Evolutionary conservation across 495 filamentous ascomycete species (phyloP).

Genomic region (Ramalina intermedia): DNA sequence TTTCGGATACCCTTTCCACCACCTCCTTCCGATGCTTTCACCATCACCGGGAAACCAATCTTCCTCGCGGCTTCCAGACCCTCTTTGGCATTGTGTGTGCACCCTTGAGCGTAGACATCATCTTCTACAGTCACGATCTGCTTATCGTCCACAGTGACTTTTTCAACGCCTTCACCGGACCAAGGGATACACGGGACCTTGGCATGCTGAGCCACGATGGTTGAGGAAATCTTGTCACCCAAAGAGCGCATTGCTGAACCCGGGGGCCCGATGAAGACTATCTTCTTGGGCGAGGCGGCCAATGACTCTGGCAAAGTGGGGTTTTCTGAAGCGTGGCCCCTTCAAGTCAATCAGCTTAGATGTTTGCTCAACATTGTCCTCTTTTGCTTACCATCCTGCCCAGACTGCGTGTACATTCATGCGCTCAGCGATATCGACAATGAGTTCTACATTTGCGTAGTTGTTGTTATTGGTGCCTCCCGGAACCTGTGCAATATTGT

Average conservation of each 20-base stretch:
- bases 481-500: constrained; percentile 40
- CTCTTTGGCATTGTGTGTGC: constrained; percentile 75
- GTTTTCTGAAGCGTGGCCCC: constrained; percentile 98
- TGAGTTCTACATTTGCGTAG: constrained; percentile 98
- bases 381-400: constrained; percentile 74
- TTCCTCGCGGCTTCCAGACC: constrained; percentile 72
- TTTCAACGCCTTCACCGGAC: constrained; percentile 83
- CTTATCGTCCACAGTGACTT: constrained; percentile 61
- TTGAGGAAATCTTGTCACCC: constrained; percentile 98
- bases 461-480: constrained; percentile 99
- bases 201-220: constrained; percentile 96
- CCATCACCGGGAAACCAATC: constrained; percentile 98
- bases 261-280: constrained; percentile 95
- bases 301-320: constrained; percentile 91
- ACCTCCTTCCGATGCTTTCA: constrained; percentile 99
- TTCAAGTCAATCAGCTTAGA: constrained; percentile 19
- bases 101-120: constrained; percentile 77
- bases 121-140: constrained; percentile 88
- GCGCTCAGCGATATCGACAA: constrained; percentile 97
- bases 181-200: constrained; percentile 96
- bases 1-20: constrained; percentile 99
- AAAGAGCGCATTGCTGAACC: constrained; percentile 97
- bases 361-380: neutral
- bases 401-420: constrained; percentile 97
- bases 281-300: constrained; percentile 90